Conservation (phyloP, 306 rosid genomes). For the Vigna hirtella region DNA sequence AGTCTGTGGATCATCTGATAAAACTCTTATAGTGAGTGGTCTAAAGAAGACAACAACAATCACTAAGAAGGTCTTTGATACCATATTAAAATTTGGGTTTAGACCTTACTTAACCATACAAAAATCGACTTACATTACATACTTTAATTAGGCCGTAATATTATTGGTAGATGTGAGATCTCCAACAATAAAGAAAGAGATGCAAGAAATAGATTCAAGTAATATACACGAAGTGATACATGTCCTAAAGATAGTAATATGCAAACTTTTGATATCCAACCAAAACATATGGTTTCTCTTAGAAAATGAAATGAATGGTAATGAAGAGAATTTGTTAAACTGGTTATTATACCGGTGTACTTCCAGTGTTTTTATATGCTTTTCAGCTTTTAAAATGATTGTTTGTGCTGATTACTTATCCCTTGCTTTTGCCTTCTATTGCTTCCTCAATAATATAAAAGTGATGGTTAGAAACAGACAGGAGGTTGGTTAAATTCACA, state of each 20-base stretch:
- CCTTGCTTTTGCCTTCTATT: conserved; percentile 2
- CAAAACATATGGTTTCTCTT: conserved; percentile 25
- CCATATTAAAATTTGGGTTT: neutral
- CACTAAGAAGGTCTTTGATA: neutral
- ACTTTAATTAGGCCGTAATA: neutral
- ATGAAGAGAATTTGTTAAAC: neutral
- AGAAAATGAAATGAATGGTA: conserved; percentile 4
- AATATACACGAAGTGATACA: neutral
- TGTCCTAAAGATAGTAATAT: neutral
- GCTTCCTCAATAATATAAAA: conserved; percentile 26
- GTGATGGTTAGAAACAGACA: conserved; percentile 2
- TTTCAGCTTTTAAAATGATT: conserved; percentile 11
- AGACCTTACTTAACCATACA: neutral
- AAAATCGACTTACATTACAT: too few species aligned
- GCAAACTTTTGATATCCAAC: conserved; percentile 20
- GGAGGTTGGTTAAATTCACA: conserved; percentile 43
- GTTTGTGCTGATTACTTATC: conserved; percentile 11
- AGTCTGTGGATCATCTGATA: too few species aligned
- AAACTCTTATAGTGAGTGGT: too few species aligned
- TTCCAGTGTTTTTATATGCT: conserved; percentile 20
- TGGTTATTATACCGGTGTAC: conserved; percentile 28
- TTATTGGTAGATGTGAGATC: neutral
- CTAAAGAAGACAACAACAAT: too few species aligned
- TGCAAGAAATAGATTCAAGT: conserved; percentile 8
- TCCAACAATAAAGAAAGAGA: conserved; percentile 13